phyloP scores from a whole-genome alignment of 768 basidiomycete genomes.

The Antrodiella citrinella region DNA sequence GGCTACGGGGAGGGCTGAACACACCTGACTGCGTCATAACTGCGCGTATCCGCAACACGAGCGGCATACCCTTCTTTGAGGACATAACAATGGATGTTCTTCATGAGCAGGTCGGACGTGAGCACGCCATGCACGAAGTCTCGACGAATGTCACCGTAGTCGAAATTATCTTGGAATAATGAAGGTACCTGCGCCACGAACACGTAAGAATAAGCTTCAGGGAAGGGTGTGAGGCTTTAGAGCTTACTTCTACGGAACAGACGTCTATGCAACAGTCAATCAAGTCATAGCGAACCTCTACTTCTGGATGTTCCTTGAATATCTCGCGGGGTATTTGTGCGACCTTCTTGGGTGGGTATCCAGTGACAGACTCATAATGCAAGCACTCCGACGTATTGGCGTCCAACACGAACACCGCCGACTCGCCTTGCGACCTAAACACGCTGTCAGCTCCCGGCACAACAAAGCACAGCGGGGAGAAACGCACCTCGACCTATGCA shows the following conservation, averaged over 20 bases:
- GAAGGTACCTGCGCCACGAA: conserved; percentile 96
- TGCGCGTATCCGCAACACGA: conserved; percentile 86
- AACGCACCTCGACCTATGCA: conserved; percentile 66
- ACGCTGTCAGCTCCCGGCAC: not conserved
- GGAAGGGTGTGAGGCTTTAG: no score
- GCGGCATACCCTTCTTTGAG: conserved; percentile 88
- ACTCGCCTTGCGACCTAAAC: conserved; percentile 59
- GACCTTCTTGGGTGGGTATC: conserved; percentile 54
- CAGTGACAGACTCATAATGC: conserved; percentile 73
- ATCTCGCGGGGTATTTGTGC: conserved; percentile 74
- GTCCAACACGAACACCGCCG: conserved; percentile 73
- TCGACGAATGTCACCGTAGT: conserved; percentile 83
- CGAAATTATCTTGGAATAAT: conserved; percentile 97
- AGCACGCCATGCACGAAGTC: conserved; percentile 94
- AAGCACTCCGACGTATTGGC: conserved; percentile 71
- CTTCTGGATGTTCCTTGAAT: conserved; percentile 60
- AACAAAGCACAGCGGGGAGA: not conserved
- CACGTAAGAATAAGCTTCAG: no score
- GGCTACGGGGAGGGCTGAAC: not conserved
- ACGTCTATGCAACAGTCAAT: conserved; percentile 88
- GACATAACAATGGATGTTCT: conserved; percentile 88
- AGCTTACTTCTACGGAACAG: conserved; percentile 85
- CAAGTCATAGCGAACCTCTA: conserved; percentile 83
- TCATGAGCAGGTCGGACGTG: conserved; percentile 90
- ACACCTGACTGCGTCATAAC: conserved; percentile 85